Evolutionary conservation across 176 grass and related monocot species (phyloP).

Genomic region (Oryza meyeriana): DNA sequence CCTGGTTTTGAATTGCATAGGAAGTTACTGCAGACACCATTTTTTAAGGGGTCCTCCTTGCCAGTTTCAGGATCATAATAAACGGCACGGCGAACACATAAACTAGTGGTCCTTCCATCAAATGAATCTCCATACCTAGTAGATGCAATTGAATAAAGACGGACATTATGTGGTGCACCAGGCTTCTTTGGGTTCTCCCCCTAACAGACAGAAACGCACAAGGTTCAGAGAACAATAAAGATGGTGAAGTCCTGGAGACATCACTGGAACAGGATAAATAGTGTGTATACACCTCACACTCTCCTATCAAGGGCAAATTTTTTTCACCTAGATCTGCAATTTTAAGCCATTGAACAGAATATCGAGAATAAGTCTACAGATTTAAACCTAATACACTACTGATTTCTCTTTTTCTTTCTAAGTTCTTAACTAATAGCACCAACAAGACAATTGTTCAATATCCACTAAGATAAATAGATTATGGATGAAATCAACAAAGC

Average conservation of each 20-base stretch:
- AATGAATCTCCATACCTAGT: conserved; percentile 90
- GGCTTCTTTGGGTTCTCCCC: conserved; percentile 96
- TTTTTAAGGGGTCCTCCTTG: conserved; percentile 85
- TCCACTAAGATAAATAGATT: not conserved
- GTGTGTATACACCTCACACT: not conserved
- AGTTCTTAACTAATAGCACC: not conserved
- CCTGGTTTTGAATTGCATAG: conserved; percentile 90
- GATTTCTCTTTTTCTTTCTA: not conserved
- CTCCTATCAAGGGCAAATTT: not conserved
- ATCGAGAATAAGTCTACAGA: not conserved
- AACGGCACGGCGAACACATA: conserved; percentile 79
- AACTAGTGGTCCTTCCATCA: conserved; percentile 72
- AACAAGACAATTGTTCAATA: not conserved
- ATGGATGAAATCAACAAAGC: not conserved
- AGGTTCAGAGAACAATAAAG: not conserved
- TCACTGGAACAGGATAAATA: not conserved
- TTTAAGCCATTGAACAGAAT: not conserved
- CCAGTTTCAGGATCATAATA: conserved; percentile 89
- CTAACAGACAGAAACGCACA: conserved; percentile 35
- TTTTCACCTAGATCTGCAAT: not conserved
- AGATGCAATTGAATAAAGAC: conserved; percentile 90
- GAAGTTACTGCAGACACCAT: conserved; percentile 95
- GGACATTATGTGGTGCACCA: conserved; percentile 81
- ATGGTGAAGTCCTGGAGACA: not conserved
- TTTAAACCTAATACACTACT: not conserved